A percentile compares a stretch with the other conserved stretches of the same genome.
These are phyloP conservation scores for Tricholoma terreum DNA, from an alignment of 768 basidiomycete species.

Conservation along the genomic window DNA sequence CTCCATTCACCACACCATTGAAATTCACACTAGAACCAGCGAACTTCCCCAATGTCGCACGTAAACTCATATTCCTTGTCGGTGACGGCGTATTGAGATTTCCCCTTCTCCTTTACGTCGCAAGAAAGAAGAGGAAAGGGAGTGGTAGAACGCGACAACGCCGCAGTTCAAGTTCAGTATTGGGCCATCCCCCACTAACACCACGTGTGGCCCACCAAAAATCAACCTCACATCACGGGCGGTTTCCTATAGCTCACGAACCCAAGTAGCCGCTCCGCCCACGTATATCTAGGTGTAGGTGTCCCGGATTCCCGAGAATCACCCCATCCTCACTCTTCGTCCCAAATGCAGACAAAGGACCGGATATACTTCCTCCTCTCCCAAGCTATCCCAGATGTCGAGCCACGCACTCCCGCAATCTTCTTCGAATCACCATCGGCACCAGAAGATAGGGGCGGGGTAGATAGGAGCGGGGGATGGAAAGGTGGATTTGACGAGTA, in stretches of 20 bases:
- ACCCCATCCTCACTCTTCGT: slow-evolving; percentile 14
- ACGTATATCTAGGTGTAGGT: background rate
- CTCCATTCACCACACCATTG: background rate
- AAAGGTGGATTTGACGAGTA: too few relatives aligned
- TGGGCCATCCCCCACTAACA: slow-evolving; percentile 2
- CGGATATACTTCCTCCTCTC: slow-evolving; percentile 9
- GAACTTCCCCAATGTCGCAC: slow-evolving; percentile 17
- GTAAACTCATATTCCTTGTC: slow-evolving; percentile 18
- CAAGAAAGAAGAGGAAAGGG: slow-evolving; percentile 1
- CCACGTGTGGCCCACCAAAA: slow-evolving; percentile 27
- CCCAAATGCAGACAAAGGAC: slow-evolving; percentile 11
- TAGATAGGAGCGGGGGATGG: too few relatives aligned
- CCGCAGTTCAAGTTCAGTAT: background rate
- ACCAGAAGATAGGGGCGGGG: too few relatives aligned
- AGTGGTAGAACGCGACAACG: slow-evolving; percentile 1
- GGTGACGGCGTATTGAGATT: slow-evolving; percentile 3
- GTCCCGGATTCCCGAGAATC: background rate
- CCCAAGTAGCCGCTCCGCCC: slow-evolving; percentile 37
- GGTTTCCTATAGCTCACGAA: slow-evolving; percentile 73
- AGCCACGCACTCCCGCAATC: too few relatives aligned
- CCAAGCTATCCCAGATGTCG: slow-evolving; percentile 17
- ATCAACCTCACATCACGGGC: slow-evolving; percentile 67
- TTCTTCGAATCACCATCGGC: slow-evolving; percentile 6
- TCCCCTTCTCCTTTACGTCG: background rate
- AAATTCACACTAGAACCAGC: slow-evolving; percentile 3